Evolutionary conservation across 1,139 yeast species (phyloP).

Genomic region (Taphrina flavorubra): DNA sequence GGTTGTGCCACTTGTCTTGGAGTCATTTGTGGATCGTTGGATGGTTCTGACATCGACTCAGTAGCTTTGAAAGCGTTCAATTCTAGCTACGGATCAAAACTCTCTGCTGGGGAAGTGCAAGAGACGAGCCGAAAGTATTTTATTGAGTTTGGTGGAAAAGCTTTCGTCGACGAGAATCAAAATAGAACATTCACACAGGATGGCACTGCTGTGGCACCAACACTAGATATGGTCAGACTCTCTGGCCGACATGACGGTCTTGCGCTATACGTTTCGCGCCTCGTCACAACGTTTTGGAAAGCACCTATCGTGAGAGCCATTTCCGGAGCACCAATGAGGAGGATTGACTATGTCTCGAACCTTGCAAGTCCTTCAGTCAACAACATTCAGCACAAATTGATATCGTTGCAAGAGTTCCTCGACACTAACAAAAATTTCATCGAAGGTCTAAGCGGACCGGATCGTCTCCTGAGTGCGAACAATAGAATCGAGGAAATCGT

Average conservation of each 20-base stretch:
- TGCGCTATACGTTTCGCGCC: slow-evolving; percentile 76
- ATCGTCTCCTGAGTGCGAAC: slow-evolving; percentile 46
- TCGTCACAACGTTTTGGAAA: slow-evolving; percentile 80
- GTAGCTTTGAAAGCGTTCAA: slow-evolving; percentile 27
- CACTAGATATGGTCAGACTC: slow-evolving; percentile 74
- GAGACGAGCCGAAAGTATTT: slow-evolving; percentile 62
- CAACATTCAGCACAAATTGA: slow-evolving; percentile 35
- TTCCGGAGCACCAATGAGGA: slow-evolving; percentile 43
- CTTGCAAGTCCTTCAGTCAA: slow-evolving; percentile 28
- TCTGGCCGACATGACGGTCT: slow-evolving; percentile 93
- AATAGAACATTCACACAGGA: slow-evolving; percentile 42
- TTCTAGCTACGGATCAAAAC: slow-evolving; percentile 14
- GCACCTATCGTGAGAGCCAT: slow-evolving; percentile 65
- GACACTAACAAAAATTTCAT: slow-evolving; percentile 54
- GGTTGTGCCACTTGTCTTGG: slow-evolving; percentile 86
- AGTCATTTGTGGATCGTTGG: slow-evolving; percentile 63
- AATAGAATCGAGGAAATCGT: slow-evolving; percentile 63
- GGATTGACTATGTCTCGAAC: slow-evolving; percentile 23
- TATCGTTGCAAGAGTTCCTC: slow-evolving; percentile 51
- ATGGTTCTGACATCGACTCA: slow-evolving; percentile 51
- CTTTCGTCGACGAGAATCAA: slow-evolving; percentile 52
- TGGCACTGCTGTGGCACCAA: slow-evolving; percentile 31
- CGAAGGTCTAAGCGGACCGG: slow-evolving; percentile 55
- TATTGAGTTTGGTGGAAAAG: slow-evolving; percentile 59
- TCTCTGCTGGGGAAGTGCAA: slow-evolving; percentile 44